phyloP scores from a whole-genome alignment of 139 green algal species.

The Picochlorum sp. region DNA sequence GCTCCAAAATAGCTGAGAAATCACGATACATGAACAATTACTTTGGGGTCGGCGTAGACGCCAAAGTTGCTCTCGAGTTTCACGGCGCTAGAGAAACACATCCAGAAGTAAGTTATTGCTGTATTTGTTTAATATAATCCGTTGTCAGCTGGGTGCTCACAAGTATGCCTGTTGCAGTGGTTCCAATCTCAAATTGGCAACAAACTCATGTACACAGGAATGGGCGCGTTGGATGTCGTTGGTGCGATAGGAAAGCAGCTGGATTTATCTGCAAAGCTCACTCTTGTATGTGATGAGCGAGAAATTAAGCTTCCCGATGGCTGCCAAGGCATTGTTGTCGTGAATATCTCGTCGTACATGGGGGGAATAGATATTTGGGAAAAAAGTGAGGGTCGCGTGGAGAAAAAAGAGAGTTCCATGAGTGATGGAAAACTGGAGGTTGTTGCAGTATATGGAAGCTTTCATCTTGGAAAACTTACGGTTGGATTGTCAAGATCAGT shows the following conservation, averaged over 20 bases:
- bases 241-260: conserved; percentile 9
- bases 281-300: conserved; percentile 54
- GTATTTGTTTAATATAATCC: conserved; percentile 42
- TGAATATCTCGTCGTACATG: conserved; percentile 69
- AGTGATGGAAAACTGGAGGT: conserved; percentile 47
- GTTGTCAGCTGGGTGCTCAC: too few species aligned
- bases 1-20: not conserved
- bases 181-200: conserved; percentile 34
- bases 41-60: conserved; percentile 69
- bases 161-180: too few species aligned
- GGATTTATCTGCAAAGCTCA: conserved; percentile 37
- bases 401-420: conserved; percentile 16
- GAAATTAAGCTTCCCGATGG: conserved; percentile 37
- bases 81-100: conserved; percentile 54
- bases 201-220: conserved; percentile 65
- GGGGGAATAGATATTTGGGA: conserved; percentile 47
- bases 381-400: not conserved
- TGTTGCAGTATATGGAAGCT: conserved; percentile 55
- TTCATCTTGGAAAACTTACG: conserved; percentile 67
- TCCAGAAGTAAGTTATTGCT: too few species aligned
- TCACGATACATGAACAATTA: conserved; percentile 65
- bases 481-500: conserved; percentile 50
- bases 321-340: conserved; percentile 55
- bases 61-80: conserved; percentile 64
- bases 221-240: conserved; percentile 59